Conservation (phyloP, 345 rosid species). For the Nasturtium officinale region DNA sequence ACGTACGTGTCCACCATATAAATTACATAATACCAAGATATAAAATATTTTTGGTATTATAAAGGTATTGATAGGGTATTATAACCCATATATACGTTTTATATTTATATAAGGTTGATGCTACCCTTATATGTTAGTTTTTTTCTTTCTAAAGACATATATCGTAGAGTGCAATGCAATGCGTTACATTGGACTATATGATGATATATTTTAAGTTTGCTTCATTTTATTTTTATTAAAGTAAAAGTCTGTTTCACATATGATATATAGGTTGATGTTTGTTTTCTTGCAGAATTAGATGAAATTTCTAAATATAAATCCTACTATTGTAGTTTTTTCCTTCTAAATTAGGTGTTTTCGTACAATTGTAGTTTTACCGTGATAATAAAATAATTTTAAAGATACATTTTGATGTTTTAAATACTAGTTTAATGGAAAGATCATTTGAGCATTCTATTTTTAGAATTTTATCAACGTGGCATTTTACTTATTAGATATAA, state of each 20-base stretch:
- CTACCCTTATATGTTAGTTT: not conserved
- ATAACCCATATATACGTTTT: not conserved
- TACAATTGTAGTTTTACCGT: not conserved
- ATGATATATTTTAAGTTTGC: not conserved
- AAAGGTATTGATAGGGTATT: not conserved
- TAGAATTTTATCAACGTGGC: not conserved
- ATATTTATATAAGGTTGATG: too few species aligned
- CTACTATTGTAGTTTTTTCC: not conserved
- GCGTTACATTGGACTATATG: not conserved
- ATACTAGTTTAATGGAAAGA: not conserved
- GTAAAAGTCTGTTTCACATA: not conserved
- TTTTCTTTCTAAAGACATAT: not conserved
- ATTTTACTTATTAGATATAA: not conserved
- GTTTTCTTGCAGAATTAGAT: not conserved
- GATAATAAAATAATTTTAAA: not conserved
- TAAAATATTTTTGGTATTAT: slow-evolving; percentile 16
- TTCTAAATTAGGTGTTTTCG: not conserved
- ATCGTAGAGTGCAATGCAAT: slow-evolving; percentile 4
- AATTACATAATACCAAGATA: slow-evolving; percentile 14
- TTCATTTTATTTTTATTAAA: too few species aligned
- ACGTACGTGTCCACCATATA: slow-evolving; percentile 18
- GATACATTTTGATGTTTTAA: not conserved
- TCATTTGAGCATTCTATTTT: not conserved
- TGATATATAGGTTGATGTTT: not conserved
- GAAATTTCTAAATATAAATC: not conserved